Evolutionary conservation across 176 grass and related monocot species (phyloP).

Genomic region (Secale cereale): DNA sequence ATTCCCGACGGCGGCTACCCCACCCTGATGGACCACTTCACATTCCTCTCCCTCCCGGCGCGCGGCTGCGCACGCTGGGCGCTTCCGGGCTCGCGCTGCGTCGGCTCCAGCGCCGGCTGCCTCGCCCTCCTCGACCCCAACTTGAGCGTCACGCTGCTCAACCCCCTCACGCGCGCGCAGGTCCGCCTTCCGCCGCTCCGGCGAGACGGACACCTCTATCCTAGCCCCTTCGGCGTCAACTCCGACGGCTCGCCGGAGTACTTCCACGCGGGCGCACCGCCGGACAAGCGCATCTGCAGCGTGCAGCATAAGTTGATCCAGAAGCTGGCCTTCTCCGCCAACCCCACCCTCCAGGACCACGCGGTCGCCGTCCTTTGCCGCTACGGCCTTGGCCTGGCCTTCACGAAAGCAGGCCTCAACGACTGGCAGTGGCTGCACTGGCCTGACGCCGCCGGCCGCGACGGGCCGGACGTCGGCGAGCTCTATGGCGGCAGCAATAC

Average conservation of each 20-base stretch:
- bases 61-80: not conserved
- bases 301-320: not conserved
- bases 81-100: not conserved
- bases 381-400: not conserved
- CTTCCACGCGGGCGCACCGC: not conserved
- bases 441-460: not conserved
- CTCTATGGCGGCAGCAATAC: not conserved
- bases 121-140: not conserved
- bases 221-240: too few relatives aligned
- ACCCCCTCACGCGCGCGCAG: not conserved
- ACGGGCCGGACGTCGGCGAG: not conserved
- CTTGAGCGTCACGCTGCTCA: not conserved
- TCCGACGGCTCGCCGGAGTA: not conserved
- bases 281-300: not conserved
- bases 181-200: constrained; percentile 4
- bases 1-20: not conserved
- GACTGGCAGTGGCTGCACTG: not conserved
- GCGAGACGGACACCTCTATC: too few relatives aligned
- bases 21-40: not conserved
- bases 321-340: constrained; percentile 2
- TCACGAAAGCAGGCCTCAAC: not conserved
- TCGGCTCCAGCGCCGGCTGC: constrained; percentile 7
- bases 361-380: not conserved
- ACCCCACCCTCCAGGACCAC: not conserved
- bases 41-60: not conserved